Conservation (phyloP, 75 land plant genomes). For the Selaginella tamariscina region DNA sequence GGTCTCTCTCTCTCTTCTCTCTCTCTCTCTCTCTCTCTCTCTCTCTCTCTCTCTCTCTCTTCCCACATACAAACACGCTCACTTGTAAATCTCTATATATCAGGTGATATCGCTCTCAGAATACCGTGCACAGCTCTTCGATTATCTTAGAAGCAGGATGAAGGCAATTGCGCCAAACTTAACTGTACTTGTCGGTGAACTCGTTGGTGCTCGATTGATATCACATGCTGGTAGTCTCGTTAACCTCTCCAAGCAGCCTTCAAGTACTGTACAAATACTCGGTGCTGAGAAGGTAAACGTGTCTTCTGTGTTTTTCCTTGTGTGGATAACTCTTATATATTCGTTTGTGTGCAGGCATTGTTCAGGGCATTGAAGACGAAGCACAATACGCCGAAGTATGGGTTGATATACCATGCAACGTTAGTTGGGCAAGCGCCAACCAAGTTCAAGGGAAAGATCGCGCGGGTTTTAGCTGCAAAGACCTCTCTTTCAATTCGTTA, state of each 20-base stretch:
- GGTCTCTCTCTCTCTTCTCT: slow-evolving; percentile 11
- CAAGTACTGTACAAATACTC: slow-evolving; percentile 93
- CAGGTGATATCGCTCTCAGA: slow-evolving; percentile 76
- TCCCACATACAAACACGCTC: no score
- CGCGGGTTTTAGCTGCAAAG: slow-evolving; percentile 90
- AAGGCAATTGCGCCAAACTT: slow-evolving; percentile 95
- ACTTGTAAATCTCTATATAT: no score
- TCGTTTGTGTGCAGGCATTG: slow-evolving; percentile 41
- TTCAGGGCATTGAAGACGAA: slow-evolving; percentile 96
- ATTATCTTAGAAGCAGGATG: slow-evolving; percentile 81
- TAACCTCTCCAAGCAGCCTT: slow-evolving; percentile 93
- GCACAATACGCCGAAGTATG: slow-evolving; percentile 93
- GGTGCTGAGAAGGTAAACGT: slow-evolving; percentile 80
- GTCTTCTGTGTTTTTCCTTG: not conserved
- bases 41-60: slow-evolving; percentile 14
- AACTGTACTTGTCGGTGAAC: slow-evolving; percentile 87
- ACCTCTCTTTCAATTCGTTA: slow-evolving; percentile 64
- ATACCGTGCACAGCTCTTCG: slow-evolving; percentile 83
- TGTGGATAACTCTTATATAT: not conserved
- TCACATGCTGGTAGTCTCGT: slow-evolving; percentile 97
- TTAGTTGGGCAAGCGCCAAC: slow-evolving; percentile 94
- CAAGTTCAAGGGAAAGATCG: slow-evolving; percentile 83
- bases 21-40: slow-evolving; percentile 14
- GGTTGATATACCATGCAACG: slow-evolving; percentile 93
- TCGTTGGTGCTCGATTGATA: slow-evolving; percentile 95